Percentiles rank a stretch among this genome's conserved stretches.
Conservation (phyloP, 768 basidiomycete genomes). For the Amanita subjunquillea region DNA sequence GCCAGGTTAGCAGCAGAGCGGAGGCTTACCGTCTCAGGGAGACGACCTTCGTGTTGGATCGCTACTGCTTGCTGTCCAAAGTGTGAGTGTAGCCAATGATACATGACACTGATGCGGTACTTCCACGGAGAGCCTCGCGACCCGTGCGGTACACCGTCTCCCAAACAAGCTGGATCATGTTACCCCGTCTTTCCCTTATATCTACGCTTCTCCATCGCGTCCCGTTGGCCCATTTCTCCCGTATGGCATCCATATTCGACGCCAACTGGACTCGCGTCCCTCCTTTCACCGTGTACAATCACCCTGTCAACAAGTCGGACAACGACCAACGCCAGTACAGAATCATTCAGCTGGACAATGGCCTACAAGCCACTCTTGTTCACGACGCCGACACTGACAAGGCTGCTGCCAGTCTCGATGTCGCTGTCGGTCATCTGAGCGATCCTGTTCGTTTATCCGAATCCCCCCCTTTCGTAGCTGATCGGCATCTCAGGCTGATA, state of each 20-base stretch:
- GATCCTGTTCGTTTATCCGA: constrained; percentile 63
- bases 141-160: constrained; percentile 1
- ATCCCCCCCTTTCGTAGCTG: not conserved
- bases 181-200: not conserved
- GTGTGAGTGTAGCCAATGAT: too few relatives aligned
- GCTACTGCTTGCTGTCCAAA: too few relatives aligned
- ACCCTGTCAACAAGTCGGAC: constrained; percentile 56
- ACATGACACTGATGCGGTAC: not conserved
- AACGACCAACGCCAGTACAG: constrained; percentile 77
- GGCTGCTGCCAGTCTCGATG: constrained; percentile 89
- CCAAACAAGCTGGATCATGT: not conserved
- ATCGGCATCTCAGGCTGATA: constrained; percentile 48
- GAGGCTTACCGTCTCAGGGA: too few relatives aligned
- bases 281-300: constrained; percentile 44
- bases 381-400: constrained; percentile 86
- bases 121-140: not conserved
- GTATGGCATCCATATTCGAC: constrained; percentile 14
- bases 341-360: constrained; percentile 79
- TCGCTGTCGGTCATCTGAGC: constrained; percentile 86
- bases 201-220: not conserved
- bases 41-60: too few relatives aligned
- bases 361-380: constrained; percentile 76
- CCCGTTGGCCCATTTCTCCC: not conserved
- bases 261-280: constrained; percentile 30
- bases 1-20: too few relatives aligned